Conservation (phyloP, 169 alveolate genomes). For the Eimeria necatrix region DNA sequence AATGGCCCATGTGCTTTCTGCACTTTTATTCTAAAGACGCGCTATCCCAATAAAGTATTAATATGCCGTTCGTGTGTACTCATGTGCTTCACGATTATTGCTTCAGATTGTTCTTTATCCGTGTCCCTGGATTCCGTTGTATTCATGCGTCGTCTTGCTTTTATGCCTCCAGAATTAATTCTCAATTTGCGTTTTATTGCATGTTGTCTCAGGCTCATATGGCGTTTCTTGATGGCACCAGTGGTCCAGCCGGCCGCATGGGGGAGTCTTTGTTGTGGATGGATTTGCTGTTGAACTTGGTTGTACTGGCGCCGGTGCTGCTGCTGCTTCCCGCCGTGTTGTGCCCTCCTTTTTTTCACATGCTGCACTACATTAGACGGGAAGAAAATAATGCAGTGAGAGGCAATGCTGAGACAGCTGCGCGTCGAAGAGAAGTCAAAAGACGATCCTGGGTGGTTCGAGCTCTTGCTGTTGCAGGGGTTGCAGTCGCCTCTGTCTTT, state of each 20-base stretch:
- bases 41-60: no score
- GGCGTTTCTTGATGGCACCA: constrained; percentile 56
- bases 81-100: no score
- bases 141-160: no score
- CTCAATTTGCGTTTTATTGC: no score
- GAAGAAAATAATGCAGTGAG: not conserved
- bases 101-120: no score
- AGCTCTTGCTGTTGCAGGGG: not conserved
- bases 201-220: constrained; percentile 29
- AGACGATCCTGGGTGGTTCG: not conserved
- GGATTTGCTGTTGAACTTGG: constrained; percentile 36
- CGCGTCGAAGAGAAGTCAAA: not conserved
- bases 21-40: no score
- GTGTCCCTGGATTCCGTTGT: no score
- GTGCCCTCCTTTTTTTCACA: constrained; percentile 16
- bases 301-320: constrained; percentile 57
- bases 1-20: no score
- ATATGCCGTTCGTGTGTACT: no score
- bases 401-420: not conserved
- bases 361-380: not conserved
- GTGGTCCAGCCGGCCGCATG: constrained; percentile 65
- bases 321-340: constrained; percentile 64
- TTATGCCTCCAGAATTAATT: no score
- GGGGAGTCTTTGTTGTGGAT: constrained; percentile 41
- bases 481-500: not conserved